Conservation (phyloP, 768 basidiomycete species). For the Trichaptum fuscoviolaceum region DNA sequence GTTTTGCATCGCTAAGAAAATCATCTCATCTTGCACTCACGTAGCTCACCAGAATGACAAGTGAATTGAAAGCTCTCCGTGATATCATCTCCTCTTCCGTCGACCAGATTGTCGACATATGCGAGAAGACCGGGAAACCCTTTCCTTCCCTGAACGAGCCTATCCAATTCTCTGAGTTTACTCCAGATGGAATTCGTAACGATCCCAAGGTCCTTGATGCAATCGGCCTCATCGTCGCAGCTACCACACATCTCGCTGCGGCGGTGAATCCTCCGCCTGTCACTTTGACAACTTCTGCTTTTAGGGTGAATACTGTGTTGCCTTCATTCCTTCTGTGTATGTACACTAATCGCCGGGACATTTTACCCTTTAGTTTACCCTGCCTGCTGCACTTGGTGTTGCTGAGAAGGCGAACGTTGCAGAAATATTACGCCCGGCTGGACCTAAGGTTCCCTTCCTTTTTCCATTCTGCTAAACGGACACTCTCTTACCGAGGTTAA, state of each 20-base stretch:
- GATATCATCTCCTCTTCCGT: background rate
- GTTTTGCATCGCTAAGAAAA: background rate
- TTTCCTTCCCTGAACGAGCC: slow-evolving; percentile 1
- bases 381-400: slow-evolving; percentile 70
- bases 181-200: background rate
- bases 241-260: background rate
- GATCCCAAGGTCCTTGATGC: slow-evolving; percentile 1
- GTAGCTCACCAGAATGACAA: background rate
- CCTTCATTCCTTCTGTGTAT: background rate
- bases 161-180: slow-evolving; percentile 1
- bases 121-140: background rate
- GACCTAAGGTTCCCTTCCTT: slow-evolving; percentile 23
- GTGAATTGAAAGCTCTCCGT: background rate
- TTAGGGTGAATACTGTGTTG: background rate
- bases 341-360: background rate
- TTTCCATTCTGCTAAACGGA: background rate
- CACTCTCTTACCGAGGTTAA: background rate
- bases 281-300: background rate
- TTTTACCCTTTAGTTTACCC: slow-evolving; percentile 47
- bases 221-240: background rate
- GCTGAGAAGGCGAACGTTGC: slow-evolving; percentile 66
- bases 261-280: background rate
- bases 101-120: background rate
- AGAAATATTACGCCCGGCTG: slow-evolving; percentile 66
- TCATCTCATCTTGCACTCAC: background rate